Evolutionary conservation across 2,329 filamentous ascomycete genomes (phyloP).

Genomic region (Bipolaris victoriae): DNA sequence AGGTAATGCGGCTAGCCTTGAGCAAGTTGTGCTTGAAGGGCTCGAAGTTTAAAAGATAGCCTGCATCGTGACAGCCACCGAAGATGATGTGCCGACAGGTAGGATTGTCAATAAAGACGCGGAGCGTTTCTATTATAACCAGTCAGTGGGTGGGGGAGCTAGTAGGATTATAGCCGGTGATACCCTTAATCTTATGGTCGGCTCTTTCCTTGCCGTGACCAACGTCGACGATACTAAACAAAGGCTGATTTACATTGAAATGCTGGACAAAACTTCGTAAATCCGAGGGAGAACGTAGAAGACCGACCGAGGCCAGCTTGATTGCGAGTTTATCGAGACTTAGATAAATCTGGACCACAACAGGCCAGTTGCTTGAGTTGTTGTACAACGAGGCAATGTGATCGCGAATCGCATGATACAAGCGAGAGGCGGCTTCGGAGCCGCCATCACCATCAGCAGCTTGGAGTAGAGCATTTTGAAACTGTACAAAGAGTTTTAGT

Average conservation of each 20-base stretch:
- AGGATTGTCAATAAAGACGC: conserved; percentile 54
- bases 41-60: conserved; percentile 55
- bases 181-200: conserved; percentile 56
- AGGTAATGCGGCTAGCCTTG: conserved; percentile 50
- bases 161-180: neutral
- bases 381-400: conserved; percentile 52
- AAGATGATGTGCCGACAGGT: conserved; percentile 58
- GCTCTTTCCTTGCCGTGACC: conserved; percentile 55
- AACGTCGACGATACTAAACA: conserved; percentile 57
- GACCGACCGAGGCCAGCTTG: conserved; percentile 51
- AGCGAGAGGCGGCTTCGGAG: conserved; percentile 54
- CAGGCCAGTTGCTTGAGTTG: conserved; percentile 51
- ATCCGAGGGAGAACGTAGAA: conserved; percentile 50
- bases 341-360: conserved; percentile 56
- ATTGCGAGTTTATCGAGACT: conserved; percentile 55
- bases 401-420: conserved; percentile 51
- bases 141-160: conserved; percentile 11
- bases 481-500: conserved; percentile 34
- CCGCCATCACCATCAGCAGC: conserved; percentile 52
- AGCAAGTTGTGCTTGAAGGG: conserved; percentile 52
- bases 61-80: conserved; percentile 56
- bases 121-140: conserved; percentile 49
- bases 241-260: conserved; percentile 53
- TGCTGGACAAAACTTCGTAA: conserved; percentile 52
- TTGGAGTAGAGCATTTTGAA: conserved; percentile 53